phyloP scores from a whole-genome alignment of 306 rosid species.

The Cucumis cinereus region DNA sequence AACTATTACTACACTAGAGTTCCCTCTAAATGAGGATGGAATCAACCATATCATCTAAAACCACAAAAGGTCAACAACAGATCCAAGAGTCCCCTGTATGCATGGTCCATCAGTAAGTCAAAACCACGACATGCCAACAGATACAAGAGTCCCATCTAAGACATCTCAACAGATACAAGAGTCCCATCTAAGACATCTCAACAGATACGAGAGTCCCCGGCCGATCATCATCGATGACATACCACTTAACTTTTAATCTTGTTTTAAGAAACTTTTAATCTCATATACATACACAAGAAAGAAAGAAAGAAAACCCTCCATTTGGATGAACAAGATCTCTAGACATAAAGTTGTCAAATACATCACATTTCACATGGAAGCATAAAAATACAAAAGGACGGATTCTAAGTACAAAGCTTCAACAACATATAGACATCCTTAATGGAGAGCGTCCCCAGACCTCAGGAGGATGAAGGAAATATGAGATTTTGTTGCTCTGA shows the following conservation, averaged over 20 bases:
- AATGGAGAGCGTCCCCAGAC: not conserved
- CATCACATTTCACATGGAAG: not conserved
- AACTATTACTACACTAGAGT: no score
- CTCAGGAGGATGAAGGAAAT: not conserved
- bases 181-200: no score
- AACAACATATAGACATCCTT: not conserved
- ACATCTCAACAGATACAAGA: no score
- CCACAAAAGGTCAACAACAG: not conserved
- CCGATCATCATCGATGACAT: no score
- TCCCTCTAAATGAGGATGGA: not conserved
- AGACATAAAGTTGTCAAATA: not conserved
- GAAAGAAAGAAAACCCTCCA: not conserved
- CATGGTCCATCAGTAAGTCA: not conserved
- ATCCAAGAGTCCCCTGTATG: not conserved
- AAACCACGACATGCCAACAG: no score
- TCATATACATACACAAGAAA: no score
- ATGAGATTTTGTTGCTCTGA: not conserved
- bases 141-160: no score
- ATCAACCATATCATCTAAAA: not conserved
- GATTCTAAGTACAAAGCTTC: not conserved
- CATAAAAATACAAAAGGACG: not conserved
- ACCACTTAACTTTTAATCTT: no score
- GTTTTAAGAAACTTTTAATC: no score
- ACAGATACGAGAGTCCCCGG: no score
- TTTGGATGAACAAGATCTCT: not conserved